These are phyloP conservation scores for Candida glucosophila DNA, from an alignment of 1,139 yeast species.

Conservation along the genomic window DNA sequence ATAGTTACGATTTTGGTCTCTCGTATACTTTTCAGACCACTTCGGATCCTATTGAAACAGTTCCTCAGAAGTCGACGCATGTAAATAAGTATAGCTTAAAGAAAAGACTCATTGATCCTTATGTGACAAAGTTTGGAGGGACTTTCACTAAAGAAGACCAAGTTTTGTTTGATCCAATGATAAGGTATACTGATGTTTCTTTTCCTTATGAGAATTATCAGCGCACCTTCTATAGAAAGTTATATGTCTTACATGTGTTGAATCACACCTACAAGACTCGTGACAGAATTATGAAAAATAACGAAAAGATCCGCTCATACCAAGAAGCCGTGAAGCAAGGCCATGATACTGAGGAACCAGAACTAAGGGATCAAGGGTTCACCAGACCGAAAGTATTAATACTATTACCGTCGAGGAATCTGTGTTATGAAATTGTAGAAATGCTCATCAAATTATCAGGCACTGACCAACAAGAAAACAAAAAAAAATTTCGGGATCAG, in stretches of 20 bases:
- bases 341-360: conserved; percentile 36
- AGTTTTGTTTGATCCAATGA: conserved; percentile 45
- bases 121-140: conserved; percentile 5
- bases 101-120: conserved; percentile 23
- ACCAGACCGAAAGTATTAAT: conserved; percentile 86
- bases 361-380: conserved; percentile 86
- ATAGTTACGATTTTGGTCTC: conserved; percentile 12
- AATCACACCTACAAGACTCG: conserved; percentile 85
- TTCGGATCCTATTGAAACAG: conserved; percentile 13
- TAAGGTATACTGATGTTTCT: conserved; percentile 65
- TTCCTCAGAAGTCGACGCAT: conserved; percentile 1
- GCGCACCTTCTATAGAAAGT: conserved; percentile 47
- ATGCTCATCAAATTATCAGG: conserved; percentile 58
- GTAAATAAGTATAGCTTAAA: conserved; percentile 13
- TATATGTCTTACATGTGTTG: conserved; percentile 63
- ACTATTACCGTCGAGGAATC: conserved; percentile 75
- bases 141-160: conserved; percentile 14
- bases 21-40: conserved; percentile 20
- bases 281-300: conserved; percentile 71
- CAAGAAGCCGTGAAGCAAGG: conserved; percentile 38
- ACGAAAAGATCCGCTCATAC: conserved; percentile 42
- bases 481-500: conserved; percentile 63
- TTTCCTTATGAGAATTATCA: conserved; percentile 42
- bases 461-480: conserved; percentile 70
- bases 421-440: conserved; percentile 65